phyloP scores from a whole-genome alignment of 1,284 basidiomycete genomes.

The Tilletiopsis washingtonensis region DNA sequence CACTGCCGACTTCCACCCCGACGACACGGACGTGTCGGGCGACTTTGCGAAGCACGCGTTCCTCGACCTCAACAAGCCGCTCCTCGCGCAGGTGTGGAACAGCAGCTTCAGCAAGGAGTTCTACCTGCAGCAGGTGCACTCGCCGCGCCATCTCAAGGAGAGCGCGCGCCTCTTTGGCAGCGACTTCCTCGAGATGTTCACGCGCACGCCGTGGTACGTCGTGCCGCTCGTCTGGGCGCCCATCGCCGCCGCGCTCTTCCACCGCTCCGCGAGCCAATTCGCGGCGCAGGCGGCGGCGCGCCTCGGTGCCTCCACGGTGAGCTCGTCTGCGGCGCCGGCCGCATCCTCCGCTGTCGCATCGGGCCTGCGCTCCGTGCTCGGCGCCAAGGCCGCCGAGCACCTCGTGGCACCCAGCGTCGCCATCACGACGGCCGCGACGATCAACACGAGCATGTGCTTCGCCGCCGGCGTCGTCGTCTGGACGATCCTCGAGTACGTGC shows the following conservation, averaged over 20 bases:
- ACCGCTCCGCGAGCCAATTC: slow-evolving; percentile 76
- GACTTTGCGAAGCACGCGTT: slow-evolving; percentile 74
- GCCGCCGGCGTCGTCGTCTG: slow-evolving; percentile 84
- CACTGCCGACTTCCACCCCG: slow-evolving; percentile 48
- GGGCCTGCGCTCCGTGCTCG: not conserved
- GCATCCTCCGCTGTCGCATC: not conserved
- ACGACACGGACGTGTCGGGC: slow-evolving; percentile 30
- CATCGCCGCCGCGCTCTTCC: slow-evolving; percentile 71
- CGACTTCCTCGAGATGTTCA: slow-evolving; percentile 73
- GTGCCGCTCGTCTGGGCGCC: slow-evolving; percentile 88
- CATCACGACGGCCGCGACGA: slow-evolving; percentile 16
- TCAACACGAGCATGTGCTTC: slow-evolving; percentile 54
- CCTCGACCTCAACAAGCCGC: slow-evolving; percentile 77
- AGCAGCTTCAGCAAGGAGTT: slow-evolving; percentile 86
- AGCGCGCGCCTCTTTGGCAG: slow-evolving; percentile 82
- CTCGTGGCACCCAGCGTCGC: slow-evolving; percentile 14
- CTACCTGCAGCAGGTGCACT: slow-evolving; percentile 93
- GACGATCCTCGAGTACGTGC: slow-evolving; percentile 88
- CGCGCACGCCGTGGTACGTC: slow-evolving; percentile 87
- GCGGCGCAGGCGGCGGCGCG: slow-evolving; percentile 51
- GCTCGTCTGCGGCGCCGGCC: no score
- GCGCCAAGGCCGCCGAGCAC: not conserved
- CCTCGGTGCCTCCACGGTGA: slow-evolving; percentile 46
- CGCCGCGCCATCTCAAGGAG: slow-evolving; percentile 74
- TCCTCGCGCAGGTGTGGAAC: slow-evolving; percentile 75